Evolutionary conservation across 1,284 basidiomycete species (phyloP).

Genomic region (Ganoderma lingzhi): DNA sequence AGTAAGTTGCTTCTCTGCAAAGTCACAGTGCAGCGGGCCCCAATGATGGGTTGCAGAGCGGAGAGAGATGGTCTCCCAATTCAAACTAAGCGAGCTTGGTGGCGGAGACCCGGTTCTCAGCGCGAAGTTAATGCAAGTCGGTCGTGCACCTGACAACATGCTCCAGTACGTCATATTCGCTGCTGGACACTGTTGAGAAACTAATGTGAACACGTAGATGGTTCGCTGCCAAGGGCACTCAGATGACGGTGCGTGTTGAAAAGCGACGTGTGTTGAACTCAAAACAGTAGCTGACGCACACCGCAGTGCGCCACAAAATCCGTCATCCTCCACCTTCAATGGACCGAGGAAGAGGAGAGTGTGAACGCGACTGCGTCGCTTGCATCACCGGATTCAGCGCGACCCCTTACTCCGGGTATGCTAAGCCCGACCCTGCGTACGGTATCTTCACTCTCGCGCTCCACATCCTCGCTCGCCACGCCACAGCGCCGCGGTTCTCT

Average conservation of each 20-base stretch:
- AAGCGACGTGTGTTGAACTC: neutral
- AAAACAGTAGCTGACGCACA: neutral
- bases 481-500: slow-evolving; percentile 57
- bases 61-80: slow-evolving; percentile 91
- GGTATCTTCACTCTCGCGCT: slow-evolving; percentile 51
- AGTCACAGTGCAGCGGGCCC: neutral
- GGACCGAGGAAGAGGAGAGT: slow-evolving; percentile 73
- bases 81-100: slow-evolving; percentile 85
- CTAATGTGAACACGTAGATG: slow-evolving; percentile 53
- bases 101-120: slow-evolving; percentile 69
- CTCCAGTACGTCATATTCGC: slow-evolving; percentile 62
- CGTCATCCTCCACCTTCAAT: slow-evolving; percentile 87
- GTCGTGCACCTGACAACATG: slow-evolving; percentile 83
- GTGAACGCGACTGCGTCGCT: slow-evolving; percentile 24
- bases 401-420: slow-evolving; percentile 34
- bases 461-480: slow-evolving; percentile 55
- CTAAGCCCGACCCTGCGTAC: slow-evolving; percentile 45
- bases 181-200: neutral
- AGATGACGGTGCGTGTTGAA: slow-evolving; percentile 78
- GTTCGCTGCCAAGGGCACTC: slow-evolving; percentile 91
- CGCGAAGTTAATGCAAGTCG: slow-evolving; percentile 76
- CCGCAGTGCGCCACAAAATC: slow-evolving; percentile 89
- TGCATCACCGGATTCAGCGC: slow-evolving; percentile 25
- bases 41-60: slow-evolving; percentile 50
- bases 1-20: slow-evolving; percentile 54